A percentile compares a stretch with the other conserved stretches of the same genome.
Evolutionary conservation across 2,329 filamentous ascomycete species (phyloP).

Genomic region (Incumbomyces lentus): DNA sequence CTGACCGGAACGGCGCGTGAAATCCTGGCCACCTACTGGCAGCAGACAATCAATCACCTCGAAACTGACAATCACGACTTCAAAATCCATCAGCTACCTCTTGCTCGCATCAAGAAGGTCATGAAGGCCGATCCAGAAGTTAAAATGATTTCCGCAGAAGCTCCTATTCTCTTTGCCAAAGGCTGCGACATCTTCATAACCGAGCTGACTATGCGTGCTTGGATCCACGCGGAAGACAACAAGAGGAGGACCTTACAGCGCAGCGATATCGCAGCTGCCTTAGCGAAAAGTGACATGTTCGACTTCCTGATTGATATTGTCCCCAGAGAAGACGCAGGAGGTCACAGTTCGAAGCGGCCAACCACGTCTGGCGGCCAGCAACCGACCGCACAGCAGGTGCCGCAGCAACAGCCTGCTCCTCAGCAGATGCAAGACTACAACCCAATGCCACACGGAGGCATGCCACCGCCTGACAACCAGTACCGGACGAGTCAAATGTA

Average conservation of each 20-base stretch:
- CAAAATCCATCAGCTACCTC: slow-evolving; percentile 90
- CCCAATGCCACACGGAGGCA: slow-evolving; percentile 48
- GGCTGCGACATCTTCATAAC: slow-evolving; percentile 99
- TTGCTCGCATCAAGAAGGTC: slow-evolving; percentile 99
- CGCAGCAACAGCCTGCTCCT: slow-evolving; percentile 42
- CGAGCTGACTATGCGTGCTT: slow-evolving; percentile 96
- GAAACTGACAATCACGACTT: slow-evolving; percentile 96
- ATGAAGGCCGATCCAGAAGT: slow-evolving; percentile 99
- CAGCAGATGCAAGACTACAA: slow-evolving; percentile 50
- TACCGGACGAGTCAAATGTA: slow-evolving; percentile 81
- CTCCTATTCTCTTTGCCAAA: slow-evolving; percentile 94
- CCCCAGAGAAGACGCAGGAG: slow-evolving; percentile 79
- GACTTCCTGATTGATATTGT: slow-evolving; percentile 99
- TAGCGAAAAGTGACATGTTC: slow-evolving; percentile 99
- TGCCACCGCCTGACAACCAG: slow-evolving; percentile 59
- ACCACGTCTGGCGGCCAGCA: slow-evolving; percentile 40
- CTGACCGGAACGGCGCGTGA: slow-evolving; percentile 88
- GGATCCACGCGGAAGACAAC: slow-evolving; percentile 99
- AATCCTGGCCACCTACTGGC: slow-evolving; percentile 97
- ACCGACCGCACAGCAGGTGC: slow-evolving; percentile 32
- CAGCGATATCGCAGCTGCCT: slow-evolving; percentile 88
- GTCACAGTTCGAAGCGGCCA: slow-evolving; percentile 35
- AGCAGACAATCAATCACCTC: slow-evolving; percentile 91
- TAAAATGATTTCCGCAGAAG: slow-evolving; percentile 99
- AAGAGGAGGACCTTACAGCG: slow-evolving; percentile 91